phyloP scores from a whole-genome alignment of 2,329 filamentous ascomycete species.

The Fusarium clavum region DNA sequence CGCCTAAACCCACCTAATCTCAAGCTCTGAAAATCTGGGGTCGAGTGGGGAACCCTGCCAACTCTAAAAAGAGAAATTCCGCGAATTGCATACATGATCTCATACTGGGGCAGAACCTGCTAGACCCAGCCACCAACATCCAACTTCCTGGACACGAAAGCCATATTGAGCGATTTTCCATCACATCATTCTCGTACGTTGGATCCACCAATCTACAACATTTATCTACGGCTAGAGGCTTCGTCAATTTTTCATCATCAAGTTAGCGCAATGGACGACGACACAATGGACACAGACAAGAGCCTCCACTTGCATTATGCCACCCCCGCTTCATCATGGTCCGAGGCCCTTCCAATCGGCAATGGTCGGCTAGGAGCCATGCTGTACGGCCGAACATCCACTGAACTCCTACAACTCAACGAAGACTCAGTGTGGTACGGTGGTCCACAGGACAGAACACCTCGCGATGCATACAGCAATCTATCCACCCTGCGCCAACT shows the following conservation, averaged over 20 bases:
- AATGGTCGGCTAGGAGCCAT: constrained; percentile 59
- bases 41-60: constrained; percentile 5
- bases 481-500: constrained; percentile 36
- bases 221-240: not conserved
- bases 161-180: not conserved
- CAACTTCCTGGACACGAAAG: not conserved
- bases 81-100: not conserved
- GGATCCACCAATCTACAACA: not conserved
- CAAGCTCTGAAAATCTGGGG: not conserved
- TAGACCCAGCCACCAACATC: not conserved
- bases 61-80: not conserved
- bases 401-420: constrained; percentile 57
- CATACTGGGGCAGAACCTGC: not conserved
- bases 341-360: constrained; percentile 59
- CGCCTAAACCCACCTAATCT: not conserved
- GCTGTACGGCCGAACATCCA: constrained; percentile 57
- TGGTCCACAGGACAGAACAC: constrained; percentile 57
- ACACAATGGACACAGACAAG: not conserved
- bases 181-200: not conserved
- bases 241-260: not conserved
- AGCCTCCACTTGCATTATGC: constrained; percentile 39
- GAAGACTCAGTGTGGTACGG: constrained; percentile 63
- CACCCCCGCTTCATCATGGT: constrained; percentile 43
- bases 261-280: constrained; percentile 8
- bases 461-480: constrained; percentile 45